Percentiles rank a stretch among this genome's conserved stretches.
Evolutionary conservation across 2,329 filamentous ascomycete genomes (phyloP).

Genomic region (Paecilomyces sp.): DNA sequence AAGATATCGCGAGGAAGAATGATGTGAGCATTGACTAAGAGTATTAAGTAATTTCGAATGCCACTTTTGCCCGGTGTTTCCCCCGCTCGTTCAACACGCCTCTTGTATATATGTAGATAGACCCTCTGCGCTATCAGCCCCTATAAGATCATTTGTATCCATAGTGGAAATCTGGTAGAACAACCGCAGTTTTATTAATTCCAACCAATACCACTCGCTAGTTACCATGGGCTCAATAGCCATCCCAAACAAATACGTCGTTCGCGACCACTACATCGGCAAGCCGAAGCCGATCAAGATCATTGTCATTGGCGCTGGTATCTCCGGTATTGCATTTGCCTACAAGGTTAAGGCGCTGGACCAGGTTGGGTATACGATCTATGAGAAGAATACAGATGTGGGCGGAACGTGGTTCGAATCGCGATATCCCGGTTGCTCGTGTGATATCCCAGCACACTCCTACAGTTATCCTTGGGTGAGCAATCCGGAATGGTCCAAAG

Average conservation of each 20-base stretch:
- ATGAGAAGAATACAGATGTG: slow-evolving; percentile 3
- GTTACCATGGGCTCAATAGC: neutral
- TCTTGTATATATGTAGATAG: too few species aligned
- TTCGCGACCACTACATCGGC: neutral
- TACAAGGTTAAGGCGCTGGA: neutral
- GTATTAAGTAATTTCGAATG: too few species aligned
- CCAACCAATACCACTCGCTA: neutral
- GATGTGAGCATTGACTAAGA: too few species aligned
- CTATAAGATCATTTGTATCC: too few species aligned
- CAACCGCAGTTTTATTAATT: neutral
- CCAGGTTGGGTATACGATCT: slow-evolving; percentile 2
- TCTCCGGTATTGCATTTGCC: neutral
- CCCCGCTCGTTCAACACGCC: too few species aligned
- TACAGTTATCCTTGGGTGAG: neutral
- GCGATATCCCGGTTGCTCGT: slow-evolving; percentile 9
- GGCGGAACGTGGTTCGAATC: slow-evolving; percentile 7
- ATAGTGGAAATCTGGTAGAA: neutral
- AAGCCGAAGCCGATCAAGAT: neutral
- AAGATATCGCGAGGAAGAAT: too few species aligned
- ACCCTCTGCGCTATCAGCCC: too few species aligned
- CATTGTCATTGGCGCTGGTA: neutral
- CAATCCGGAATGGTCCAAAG: neutral
- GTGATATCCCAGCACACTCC: neutral
- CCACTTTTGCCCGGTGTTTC: too few species aligned
- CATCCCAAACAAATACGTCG: neutral